Conservation (phyloP, 78 protist species). For the Dictyostelium purpureum region DNA sequence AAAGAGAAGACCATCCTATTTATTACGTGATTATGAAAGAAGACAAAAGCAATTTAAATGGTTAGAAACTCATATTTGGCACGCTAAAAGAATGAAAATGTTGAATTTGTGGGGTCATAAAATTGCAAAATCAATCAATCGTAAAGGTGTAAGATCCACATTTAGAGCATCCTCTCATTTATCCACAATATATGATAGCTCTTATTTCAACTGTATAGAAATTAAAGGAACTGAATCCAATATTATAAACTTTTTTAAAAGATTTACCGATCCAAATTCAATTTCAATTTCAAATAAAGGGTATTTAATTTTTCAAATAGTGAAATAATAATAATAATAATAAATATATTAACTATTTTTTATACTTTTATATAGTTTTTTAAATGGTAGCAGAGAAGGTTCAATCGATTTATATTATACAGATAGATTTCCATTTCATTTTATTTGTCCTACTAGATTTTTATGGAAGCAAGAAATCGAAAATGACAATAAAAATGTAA, state of each 20-base stretch:
- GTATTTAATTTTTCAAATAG: not conserved
- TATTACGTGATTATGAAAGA: constrained; percentile 21
- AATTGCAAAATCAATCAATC: constrained; percentile 40
- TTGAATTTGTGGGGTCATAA: constrained; percentile 65
- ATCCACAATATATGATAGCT: constrained; percentile 45
- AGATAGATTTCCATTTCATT: constrained; percentile 57
- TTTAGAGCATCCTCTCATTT: constrained; percentile 58
- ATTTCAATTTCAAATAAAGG: not conserved
- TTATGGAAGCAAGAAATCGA: constrained; percentile 19
- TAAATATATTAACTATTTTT: not conserved
- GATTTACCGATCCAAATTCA: constrained; percentile 35
- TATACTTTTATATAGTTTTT: not conserved
- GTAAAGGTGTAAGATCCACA: constrained; percentile 56
- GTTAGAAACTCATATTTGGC: constrained; percentile 93
- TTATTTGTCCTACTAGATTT: constrained; percentile 35
- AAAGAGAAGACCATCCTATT: constrained; percentile 68
- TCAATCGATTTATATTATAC: constrained; percentile 11
- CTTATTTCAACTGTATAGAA: constrained; percentile 48
- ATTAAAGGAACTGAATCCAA: not conserved
- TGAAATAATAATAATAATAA: not conserved
- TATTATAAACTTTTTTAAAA: constrained; percentile 7
- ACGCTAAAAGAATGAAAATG: constrained; percentile 89
- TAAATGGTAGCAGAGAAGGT: constrained; percentile 61
- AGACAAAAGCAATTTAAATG: constrained; percentile 80
- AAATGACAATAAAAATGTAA: not conserved